Evolutionary conservation across 495 filamentous ascomycete species (phyloP), one percentile per base, ranked within the genome.

Genomic region (Darksidea phi): DNA sequence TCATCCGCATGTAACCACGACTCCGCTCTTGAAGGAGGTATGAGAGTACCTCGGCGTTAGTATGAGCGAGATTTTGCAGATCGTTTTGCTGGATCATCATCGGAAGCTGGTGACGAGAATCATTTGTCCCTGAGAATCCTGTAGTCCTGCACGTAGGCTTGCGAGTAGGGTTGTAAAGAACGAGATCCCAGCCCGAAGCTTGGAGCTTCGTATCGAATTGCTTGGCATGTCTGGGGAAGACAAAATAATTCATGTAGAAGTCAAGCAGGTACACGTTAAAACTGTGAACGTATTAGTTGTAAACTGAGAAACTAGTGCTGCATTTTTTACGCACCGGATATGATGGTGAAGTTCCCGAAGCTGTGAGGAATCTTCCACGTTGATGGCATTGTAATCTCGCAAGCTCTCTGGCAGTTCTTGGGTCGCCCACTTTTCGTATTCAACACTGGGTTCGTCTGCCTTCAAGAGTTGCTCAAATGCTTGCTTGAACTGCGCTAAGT

Each of bases 101-200:
- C 1, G 81, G 81, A 10, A 83, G 67, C 70, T 80, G 72, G 0
- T 60, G 51, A 17, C 76, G 69, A 47, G 74, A 77, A 60, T 84
- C 80, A 45, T 83, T 83, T 0, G 81, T 83, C 0, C 81, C 81
- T 42, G 77, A 80, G 63, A 84, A 84, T 1, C 81, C 81, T 0
- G 81, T 82, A 0, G 80, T 82, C 21, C 45, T 23, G 21, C 46
- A 25, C 4, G 28, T 18, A 10, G 49, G 46, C 5, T 49, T 24
- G 26, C 41, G 26, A 4, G 46, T 42, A 0, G 50, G 17, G 12
- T 46, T 18, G 50, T 25, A 45, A 1, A 54, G 24, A 0, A 80
- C 78, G 17, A 83, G 71, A 58, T 84, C 81, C 81, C 79, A 84
- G 0, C 80, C 75, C 23, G 74, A 80, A 2, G 79, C 75, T 53